These are phyloP conservation scores for Microbotryum scabiosae DNA, from an alignment of 1,284 basidiomycete genomes.

Conservation along the genomic window DNA sequence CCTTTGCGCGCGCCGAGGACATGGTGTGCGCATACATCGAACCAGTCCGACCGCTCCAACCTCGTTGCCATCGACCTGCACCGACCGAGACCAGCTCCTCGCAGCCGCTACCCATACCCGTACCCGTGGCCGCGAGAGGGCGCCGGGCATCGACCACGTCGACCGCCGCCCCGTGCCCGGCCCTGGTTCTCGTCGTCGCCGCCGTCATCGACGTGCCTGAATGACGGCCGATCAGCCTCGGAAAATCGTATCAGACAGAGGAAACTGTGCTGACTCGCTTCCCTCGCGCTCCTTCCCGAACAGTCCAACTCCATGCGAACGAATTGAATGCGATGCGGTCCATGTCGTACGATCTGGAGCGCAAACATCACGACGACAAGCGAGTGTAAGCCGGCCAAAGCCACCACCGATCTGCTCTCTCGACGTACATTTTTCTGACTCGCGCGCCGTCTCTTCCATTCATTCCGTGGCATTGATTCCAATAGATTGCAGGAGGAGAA, in stretches of 20 bases:
- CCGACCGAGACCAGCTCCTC: too few relatives aligned
- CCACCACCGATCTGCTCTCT: background rate
- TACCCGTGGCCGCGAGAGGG: too few relatives aligned
- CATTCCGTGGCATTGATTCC: too few relatives aligned
- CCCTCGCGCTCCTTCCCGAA: background rate
- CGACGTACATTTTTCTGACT: background rate
- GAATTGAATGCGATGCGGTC: conserved; percentile 65
- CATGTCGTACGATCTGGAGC: conserved; percentile 67
- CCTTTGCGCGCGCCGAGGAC: too few relatives aligned
- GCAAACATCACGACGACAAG: conserved; percentile 60
- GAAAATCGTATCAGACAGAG: background rate
- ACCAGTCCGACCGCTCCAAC: too few relatives aligned
- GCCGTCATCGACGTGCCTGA: too few relatives aligned
- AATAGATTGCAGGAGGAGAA: conserved; percentile 27
- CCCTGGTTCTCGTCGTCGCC: too few relatives aligned
- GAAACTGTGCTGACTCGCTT: background rate
- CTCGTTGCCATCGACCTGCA: too few relatives aligned
- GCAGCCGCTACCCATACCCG: too few relatives aligned
- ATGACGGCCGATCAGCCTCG: background rate
- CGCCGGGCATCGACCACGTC: too few relatives aligned
- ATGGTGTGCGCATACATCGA: too few relatives aligned
- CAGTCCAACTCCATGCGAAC: conserved; percentile 61
- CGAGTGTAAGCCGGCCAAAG: conserved; percentile 45
- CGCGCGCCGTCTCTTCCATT: background rate
- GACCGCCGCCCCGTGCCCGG: too few relatives aligned